Evolutionary conservation across 371 early-diverging fungal genomes (phyloP).

Genomic region (Massospora cicadina): DNA sequence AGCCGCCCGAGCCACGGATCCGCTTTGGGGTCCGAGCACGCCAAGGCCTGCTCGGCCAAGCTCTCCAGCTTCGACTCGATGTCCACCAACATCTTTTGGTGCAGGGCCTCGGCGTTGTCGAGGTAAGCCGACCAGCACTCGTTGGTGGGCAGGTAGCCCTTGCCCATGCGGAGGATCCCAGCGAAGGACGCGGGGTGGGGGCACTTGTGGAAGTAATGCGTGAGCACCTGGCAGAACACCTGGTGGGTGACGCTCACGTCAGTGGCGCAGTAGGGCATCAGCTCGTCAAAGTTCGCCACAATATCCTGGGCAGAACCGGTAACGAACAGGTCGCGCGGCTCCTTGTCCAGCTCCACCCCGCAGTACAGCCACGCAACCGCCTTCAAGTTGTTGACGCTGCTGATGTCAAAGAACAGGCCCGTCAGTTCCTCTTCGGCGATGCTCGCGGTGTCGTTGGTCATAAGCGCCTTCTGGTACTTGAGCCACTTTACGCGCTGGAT

Average conservation of each 20-base stretch:
- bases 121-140: constrained; percentile 57
- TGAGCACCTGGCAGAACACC: constrained; percentile 49
- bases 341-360: constrained; percentile 50
- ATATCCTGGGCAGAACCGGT: constrained; percentile 34
- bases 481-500: constrained; percentile 77
- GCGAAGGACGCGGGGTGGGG: constrained; percentile 89
- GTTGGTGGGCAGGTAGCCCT: constrained; percentile 62
- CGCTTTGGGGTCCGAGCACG: constrained; percentile 15
- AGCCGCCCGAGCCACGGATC: constrained; percentile 80
- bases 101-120: constrained; percentile 30
- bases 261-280: constrained; percentile 74
- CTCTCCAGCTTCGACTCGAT: constrained; percentile 37
- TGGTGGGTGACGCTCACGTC: constrained; percentile 69
- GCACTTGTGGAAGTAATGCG: constrained; percentile 55
- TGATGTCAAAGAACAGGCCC: constrained; percentile 36
- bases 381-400: constrained; percentile 59
- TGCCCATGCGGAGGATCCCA: constrained; percentile 79
- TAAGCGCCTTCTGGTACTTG: constrained; percentile 32
- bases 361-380: constrained; percentile 69
- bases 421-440: constrained; percentile 15
- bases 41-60: constrained; percentile 48
- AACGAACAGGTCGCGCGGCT: constrained; percentile 44
- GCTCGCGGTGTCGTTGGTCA: constrained; percentile 17
- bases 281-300: constrained; percentile 28
- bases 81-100: constrained; percentile 27